Evolutionary conservation across 768 basidiomycete species (phyloP).

Genomic region (Russula earlei): DNA sequence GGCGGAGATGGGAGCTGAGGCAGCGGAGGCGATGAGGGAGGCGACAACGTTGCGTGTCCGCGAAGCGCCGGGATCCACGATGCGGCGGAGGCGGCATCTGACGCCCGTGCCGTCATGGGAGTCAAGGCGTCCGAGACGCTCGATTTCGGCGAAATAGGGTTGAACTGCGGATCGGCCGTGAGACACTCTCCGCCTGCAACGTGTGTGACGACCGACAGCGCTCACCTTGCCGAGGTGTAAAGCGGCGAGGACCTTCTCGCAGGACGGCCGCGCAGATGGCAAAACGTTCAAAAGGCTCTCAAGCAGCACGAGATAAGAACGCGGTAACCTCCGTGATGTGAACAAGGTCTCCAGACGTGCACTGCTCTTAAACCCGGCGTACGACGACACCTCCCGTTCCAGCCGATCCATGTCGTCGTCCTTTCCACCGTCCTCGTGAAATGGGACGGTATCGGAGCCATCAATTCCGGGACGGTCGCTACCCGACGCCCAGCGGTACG

Average conservation of each 20-base stretch:
- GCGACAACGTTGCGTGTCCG: neutral
- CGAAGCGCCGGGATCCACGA: slow-evolving; percentile 14
- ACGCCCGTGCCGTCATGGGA: slow-evolving; percentile 1
- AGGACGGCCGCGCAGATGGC: slow-evolving; percentile 56
- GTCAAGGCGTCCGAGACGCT: slow-evolving; percentile 10
- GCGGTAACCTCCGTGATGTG: slow-evolving; percentile 62
- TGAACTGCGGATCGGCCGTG: neutral
- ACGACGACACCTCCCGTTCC: slow-evolving; percentile 62
- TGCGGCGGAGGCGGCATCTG: slow-evolving; percentile 9
- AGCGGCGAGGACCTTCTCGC: slow-evolving; percentile 60
- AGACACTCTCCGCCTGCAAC: neutral
- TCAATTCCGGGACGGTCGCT: slow-evolving; percentile 33
- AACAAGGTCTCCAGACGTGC: slow-evolving; percentile 45
- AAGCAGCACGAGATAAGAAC: slow-evolving; percentile 60
- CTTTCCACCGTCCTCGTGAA: slow-evolving; percentile 31
- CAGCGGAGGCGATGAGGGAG: neutral
- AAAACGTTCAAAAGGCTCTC: slow-evolving; percentile 58
- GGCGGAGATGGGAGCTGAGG: slow-evolving; percentile 18
- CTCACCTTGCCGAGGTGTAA: slow-evolving; percentile 67
- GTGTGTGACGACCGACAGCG: slow-evolving; percentile 11
- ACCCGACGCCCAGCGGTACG: slow-evolving; percentile 65
- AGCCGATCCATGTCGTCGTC: slow-evolving; percentile 57
- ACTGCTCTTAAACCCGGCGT: slow-evolving; percentile 62
- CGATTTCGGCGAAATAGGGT: slow-evolving; percentile 9
- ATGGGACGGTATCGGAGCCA: slow-evolving; percentile 15